Percentiles rank a stretch among this genome's conserved stretches.
phyloP scores from a whole-genome alignment of 805 yeast genomes.

The Brettanomyces naardenensis region DNA sequence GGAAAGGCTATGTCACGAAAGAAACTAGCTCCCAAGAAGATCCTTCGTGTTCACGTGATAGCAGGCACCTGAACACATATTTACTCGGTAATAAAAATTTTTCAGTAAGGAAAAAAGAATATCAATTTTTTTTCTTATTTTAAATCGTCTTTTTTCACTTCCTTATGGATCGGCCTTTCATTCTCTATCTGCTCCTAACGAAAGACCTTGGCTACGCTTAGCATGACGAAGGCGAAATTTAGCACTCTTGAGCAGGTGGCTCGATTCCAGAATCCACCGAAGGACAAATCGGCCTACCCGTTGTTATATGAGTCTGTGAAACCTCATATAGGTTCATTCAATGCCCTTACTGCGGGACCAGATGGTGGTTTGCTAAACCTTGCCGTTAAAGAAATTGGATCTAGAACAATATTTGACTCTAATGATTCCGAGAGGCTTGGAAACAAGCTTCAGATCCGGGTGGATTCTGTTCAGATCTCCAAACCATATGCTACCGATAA shows the following conservation, averaged over 20 bases:
- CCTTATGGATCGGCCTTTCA: too few relatives aligned
- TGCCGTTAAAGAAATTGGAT: constrained; percentile 85
- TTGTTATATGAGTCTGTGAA: constrained; percentile 80
- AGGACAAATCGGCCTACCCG: constrained; percentile 76
- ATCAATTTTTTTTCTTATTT: too few relatives aligned
- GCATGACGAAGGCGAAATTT: constrained; percentile 50
- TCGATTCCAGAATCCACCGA: constrained; percentile 83
- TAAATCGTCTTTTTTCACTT: too few relatives aligned
- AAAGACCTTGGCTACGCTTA: too few relatives aligned
- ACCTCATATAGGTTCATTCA: constrained; percentile 94
- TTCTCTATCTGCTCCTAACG: too few relatives aligned
- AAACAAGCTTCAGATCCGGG: constrained; percentile 75
- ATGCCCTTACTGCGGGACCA: constrained; percentile 87
- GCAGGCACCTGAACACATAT: too few relatives aligned
- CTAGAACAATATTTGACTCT: constrained; percentile 78
- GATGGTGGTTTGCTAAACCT: constrained; percentile 78
- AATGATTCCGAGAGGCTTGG: constrained; percentile 62
- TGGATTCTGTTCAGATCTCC: constrained; percentile 83
- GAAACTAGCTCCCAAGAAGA: too few relatives aligned
- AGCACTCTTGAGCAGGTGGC: constrained; percentile 83
- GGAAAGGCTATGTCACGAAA: too few relatives aligned
- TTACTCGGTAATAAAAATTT: too few relatives aligned
- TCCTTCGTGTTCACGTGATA: too few relatives aligned
- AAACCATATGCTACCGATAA: constrained; percentile 72
- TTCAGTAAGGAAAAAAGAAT: too few relatives aligned